Conservation (phyloP, 1,139 yeast species). For the Candida sojae region DNA sequence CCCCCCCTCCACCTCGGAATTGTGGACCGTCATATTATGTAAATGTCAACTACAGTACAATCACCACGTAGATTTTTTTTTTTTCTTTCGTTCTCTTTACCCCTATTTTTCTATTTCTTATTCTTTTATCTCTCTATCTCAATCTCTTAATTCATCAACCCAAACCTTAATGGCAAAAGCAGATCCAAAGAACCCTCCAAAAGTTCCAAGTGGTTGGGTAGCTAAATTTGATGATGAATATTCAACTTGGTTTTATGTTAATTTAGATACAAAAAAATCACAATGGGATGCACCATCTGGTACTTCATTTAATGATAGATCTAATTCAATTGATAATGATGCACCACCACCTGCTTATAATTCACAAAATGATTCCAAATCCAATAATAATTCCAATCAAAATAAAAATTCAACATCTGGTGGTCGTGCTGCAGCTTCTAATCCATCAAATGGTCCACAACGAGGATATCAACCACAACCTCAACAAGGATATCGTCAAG, state of each 20-base stretch:
- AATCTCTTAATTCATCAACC: background rate
- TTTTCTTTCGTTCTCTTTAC: background rate
- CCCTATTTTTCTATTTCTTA: background rate
- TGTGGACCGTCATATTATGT: too few relatives aligned
- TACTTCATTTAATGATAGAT: conserved; percentile 34
- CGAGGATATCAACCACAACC: conserved; percentile 12
- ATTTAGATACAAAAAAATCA: conserved; percentile 68
- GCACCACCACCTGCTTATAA: conserved; percentile 39
- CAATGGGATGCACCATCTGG: conserved; percentile 91
- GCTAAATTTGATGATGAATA: conserved; percentile 85
- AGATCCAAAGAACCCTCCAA: conserved; percentile 45
- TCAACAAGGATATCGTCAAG: conserved; percentile 1
- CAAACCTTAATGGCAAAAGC: conserved; percentile 11
- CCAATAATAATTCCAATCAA: conserved; percentile 10
- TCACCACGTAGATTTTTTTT: background rate
- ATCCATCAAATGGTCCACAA: conserved; percentile 13
- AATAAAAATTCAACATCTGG: conserved; percentile 2
- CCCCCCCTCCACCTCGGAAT: too few relatives aligned
- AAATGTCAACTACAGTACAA: too few relatives aligned
- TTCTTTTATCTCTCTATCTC: background rate
- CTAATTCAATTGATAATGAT: conserved; percentile 8
- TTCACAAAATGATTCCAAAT: conserved; percentile 17
- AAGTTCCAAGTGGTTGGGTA: conserved; percentile 79
- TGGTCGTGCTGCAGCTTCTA: conserved; percentile 8
- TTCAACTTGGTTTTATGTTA: conserved; percentile 75